Percentiles rank a stretch among this genome's conserved stretches.
Conservation (phyloP, 164 flowering plant species). For the Cinnamomum micranthum region DNA sequence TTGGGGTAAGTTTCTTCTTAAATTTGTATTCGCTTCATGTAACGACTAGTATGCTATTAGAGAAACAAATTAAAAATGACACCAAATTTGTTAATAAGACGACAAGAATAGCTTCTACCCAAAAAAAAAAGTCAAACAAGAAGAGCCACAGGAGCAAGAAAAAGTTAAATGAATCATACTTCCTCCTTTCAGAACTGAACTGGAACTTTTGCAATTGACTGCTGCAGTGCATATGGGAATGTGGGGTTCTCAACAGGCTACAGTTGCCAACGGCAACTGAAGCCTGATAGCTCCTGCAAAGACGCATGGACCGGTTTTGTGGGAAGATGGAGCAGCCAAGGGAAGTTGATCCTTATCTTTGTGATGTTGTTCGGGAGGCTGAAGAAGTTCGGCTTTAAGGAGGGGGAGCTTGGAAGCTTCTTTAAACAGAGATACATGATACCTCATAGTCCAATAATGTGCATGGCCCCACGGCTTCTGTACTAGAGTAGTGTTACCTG, state of each 20-base stretch:
- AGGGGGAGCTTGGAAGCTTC: slow-evolving; percentile 56
- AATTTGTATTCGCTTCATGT: too few relatives aligned
- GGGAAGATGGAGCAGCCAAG: slow-evolving; percentile 59
- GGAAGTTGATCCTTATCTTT: slow-evolving; percentile 48
- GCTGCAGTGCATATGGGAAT: slow-evolving; percentile 70
- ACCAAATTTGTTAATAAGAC: too few relatives aligned
- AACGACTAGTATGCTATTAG: too few relatives aligned
- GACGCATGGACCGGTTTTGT: slow-evolving; percentile 50
- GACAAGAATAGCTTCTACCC: too few relatives aligned
- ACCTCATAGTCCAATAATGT: not conserved
- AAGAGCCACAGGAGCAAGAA: too few relatives aligned
- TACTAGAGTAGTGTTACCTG: too few relatives aligned
- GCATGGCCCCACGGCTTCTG: too few relatives aligned
- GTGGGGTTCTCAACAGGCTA: slow-evolving; percentile 74
- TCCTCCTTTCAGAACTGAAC: not conserved
- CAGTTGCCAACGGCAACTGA: slow-evolving; percentile 43
- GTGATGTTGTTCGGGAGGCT: slow-evolving; percentile 76
- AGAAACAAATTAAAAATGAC: too few relatives aligned
- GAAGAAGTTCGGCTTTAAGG: slow-evolving; percentile 52
- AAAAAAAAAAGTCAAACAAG: not conserved
- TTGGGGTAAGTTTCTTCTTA: too few relatives aligned
- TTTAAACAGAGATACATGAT: not conserved
- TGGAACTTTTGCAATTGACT: slow-evolving; percentile 3
- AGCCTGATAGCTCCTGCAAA: slow-evolving; percentile 29
- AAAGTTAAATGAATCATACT: not conserved